A percentile compares a stretch with the other conserved stretches of the same genome.
These are phyloP conservation scores for Capsicum baccatum DNA, from an alignment of 257 asterid species.

Conservation along the genomic window DNA sequence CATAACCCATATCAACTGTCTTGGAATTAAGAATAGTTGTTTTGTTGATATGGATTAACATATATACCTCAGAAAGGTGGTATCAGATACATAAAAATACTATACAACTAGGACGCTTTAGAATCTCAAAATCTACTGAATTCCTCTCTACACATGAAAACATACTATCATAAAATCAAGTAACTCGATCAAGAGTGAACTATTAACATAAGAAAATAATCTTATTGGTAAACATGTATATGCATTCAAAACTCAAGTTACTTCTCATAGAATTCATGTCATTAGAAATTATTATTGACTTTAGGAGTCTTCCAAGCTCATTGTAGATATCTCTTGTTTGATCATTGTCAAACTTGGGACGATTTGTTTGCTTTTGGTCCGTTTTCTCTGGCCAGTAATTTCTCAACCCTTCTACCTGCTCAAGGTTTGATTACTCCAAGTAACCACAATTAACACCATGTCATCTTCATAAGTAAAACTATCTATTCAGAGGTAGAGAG, in stretches of 20 bases:
- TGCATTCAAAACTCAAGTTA: not conserved
- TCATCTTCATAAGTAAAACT: not conserved
- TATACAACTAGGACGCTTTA: too few relatives aligned
- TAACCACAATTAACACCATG: conserved; percentile 17
- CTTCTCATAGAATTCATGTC: conserved; percentile 1
- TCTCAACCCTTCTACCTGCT: conserved; percentile 15
- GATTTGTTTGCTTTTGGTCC: not conserved
- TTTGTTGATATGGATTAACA: not conserved
- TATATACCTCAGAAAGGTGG: not conserved
- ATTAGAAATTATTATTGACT: not conserved
- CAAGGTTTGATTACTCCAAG: not conserved
- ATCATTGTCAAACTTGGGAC: not conserved
- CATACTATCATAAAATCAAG: not conserved
- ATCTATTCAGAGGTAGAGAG: too few relatives aligned
- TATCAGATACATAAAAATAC: too few relatives aligned
- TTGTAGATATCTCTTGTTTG: conserved; percentile 3
- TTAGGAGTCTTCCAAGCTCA: not conserved
- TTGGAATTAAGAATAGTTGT: not conserved
- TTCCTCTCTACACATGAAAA: conserved; percentile 1
- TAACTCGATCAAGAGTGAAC: not conserved
- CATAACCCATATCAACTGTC: not conserved
- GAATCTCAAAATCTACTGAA: not conserved
- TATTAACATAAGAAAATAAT: not conserved
- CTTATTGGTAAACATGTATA: not conserved
- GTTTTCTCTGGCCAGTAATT: not conserved